A percentile compares a stretch with the other conserved stretches of the same genome.
phyloP scores from a whole-genome alignment of 2,329 filamentous ascomycete genomes.

The Fusarium buxicola region DNA sequence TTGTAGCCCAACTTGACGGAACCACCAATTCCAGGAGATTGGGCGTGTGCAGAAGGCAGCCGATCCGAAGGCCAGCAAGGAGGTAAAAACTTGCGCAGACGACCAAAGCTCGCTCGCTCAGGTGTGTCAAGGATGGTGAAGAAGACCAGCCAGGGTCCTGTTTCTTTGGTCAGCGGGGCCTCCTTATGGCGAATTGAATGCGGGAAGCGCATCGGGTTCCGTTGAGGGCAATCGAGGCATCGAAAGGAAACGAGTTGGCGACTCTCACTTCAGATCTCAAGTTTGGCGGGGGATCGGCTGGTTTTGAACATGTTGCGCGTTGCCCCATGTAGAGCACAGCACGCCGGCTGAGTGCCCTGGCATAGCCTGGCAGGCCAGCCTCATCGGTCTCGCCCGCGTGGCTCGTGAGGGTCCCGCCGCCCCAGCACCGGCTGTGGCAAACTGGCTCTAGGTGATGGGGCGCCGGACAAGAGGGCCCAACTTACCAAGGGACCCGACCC shows the following conservation, averaged over 20 bases:
- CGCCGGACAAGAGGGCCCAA: constrained; percentile 35
- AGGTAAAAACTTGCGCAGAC: constrained; percentile 13
- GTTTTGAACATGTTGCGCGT: constrained; percentile 28
- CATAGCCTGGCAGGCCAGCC: constrained; percentile 36
- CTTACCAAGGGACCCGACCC: constrained; percentile 12
- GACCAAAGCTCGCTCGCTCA: constrained; percentile 23
- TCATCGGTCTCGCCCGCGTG: constrained; percentile 42
- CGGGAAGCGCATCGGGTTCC: constrained; percentile 25
- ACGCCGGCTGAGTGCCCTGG: constrained; percentile 30
- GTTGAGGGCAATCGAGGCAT: constrained; percentile 33
- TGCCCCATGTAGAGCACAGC: constrained; percentile 17
- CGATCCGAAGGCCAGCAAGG: constrained; percentile 8
- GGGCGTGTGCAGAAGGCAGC: constrained; percentile 5
- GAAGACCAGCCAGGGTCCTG: constrained; percentile 25
- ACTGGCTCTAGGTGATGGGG: constrained; percentile 8
- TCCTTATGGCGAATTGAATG: constrained; percentile 12
- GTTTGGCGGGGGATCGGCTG: constrained; percentile 41
- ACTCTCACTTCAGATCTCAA: constrained; percentile 41
- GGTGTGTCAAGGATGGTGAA: constrained; percentile 24
- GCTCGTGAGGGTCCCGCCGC: constrained; percentile 33
- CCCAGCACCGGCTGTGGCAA: constrained; percentile 19
- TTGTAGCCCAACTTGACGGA: constrained; percentile 5
- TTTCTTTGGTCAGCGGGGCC: constrained; percentile 30
- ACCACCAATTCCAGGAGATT: constrained; percentile 23
- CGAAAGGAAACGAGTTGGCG: constrained; percentile 37